phyloP scores from a whole-genome alignment of 352 stramenopile genomes.

The Phytophthora crassamura region DNA sequence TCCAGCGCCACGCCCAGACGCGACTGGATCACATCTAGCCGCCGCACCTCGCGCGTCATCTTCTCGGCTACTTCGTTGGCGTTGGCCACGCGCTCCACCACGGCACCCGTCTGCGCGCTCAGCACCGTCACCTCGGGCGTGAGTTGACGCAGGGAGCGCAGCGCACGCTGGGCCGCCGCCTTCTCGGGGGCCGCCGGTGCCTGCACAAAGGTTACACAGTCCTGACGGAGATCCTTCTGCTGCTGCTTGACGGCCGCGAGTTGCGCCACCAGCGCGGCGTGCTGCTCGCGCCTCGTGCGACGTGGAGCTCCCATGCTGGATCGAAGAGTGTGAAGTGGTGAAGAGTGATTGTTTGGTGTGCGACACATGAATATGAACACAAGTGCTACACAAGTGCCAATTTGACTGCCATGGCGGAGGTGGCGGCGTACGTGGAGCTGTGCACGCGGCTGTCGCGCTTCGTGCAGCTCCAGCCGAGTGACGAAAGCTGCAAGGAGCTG shows the following conservation, averaged over 20 bases:
- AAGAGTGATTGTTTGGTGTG: not conserved
- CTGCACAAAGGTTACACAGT: slow-evolving; percentile 50
- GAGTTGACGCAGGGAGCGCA: slow-evolving; percentile 65
- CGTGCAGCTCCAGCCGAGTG: slow-evolving; percentile 42
- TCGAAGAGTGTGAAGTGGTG: slow-evolving; percentile 13
- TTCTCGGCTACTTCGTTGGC: slow-evolving; percentile 91
- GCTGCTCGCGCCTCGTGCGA: slow-evolving; percentile 45
- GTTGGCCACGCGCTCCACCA: slow-evolving; percentile 86
- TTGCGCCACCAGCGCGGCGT: slow-evolving; percentile 65
- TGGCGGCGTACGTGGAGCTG: slow-evolving; percentile 60
- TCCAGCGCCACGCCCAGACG: slow-evolving; percentile 64
- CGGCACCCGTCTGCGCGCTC: slow-evolving; percentile 75
- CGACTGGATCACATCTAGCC: slow-evolving; percentile 83
- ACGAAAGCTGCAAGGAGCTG: slow-evolving; percentile 21
- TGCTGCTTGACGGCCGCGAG: slow-evolving; percentile 56
- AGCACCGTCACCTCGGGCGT: slow-evolving; percentile 76
- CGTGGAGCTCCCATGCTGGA: slow-evolving; percentile 31
- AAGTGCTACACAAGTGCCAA: not conserved
- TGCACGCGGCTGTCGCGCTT: slow-evolving; percentile 74
- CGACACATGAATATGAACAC: not conserved
- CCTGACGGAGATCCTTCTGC: slow-evolving; percentile 44
- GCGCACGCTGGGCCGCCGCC: slow-evolving; percentile 46
- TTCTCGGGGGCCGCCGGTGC: slow-evolving; percentile 58
- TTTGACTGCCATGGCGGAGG: slow-evolving; percentile 34
- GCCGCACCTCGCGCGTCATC: slow-evolving; percentile 88